Base-by-base conservation (phyloP, 257 asterid species). In the Knoxia roxburghii region DNA sequence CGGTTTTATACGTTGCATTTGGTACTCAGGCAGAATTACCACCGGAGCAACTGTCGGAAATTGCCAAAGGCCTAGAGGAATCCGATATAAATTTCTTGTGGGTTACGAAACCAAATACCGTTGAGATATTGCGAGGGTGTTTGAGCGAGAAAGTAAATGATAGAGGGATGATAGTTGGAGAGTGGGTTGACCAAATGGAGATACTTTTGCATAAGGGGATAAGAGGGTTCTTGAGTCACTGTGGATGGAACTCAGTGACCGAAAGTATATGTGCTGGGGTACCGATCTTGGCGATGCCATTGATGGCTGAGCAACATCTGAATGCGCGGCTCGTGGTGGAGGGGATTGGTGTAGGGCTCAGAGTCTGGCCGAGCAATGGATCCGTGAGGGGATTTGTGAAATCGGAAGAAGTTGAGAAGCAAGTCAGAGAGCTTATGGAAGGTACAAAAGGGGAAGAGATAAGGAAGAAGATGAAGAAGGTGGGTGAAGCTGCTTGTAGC, bases 21-120 rank as follows among this genome's bases (percentile, higher is more conserved):
- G 96, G 97, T 5, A 73, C 96, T 17, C 97, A 91, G 39, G 95
- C 96, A 0, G 82, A 84, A 0, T 59, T 91, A 1, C 62, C 87
- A 6, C 26, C 52, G 0, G 91, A 85, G 13, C 95, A 91, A 41
- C 50, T 89, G 1, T 55, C n/a, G 5, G 88, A 81, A 43, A 77
- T 91, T 5, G 82, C 88, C 0, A n/a, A 30, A 20, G 98, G 98
- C 0, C 68, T 91, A 20, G 94, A 75, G 24, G 17, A 37, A 45
- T 89, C 98, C 0, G 50, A 65, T 30, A 85, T 74, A 53, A 77
- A 71, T 64, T 91, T 85, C 73, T 8, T 91, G 61, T 91, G 98
- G 98, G 88, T 74, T 53, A 53, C 79, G 58, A 82, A 73, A 55
- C 10, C 76, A 3, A 68, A 57, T 0, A 72, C 9, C 13, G 0